Base-by-base conservation (phyloP, 2,329 filamentous ascomycete genomes). In the Hypoxylon sp. region DNA sequence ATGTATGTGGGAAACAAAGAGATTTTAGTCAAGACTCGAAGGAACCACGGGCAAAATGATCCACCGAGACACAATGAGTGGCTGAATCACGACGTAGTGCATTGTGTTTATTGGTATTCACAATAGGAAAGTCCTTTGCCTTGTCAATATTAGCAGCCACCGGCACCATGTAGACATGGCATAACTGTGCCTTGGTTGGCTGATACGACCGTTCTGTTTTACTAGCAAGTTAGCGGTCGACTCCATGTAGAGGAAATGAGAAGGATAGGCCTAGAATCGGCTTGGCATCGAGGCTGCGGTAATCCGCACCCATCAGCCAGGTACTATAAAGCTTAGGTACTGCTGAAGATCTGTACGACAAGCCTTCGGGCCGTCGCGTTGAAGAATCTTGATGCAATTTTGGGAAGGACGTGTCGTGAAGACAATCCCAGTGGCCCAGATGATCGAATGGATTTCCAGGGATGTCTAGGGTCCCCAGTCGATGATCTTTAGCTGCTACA, bases 401-500 rank as follows among this genome's bases (percentile, higher is more conserved):
- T 54, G 43, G 58, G 46, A 59, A 62, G 61, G 54, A 50, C 30
- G 8, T 61, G 51, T 58, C 30, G 57, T 63, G 8, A 34, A 54
- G 45, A 58, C 41, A 46, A 37, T 52, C 59, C 37, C 51, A 55
- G 56, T 39, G 39, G 29, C 23, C 32, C 32, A 55, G 21, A 37
- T 41, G 41, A 43, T 25, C 59, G 29, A 41, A 43, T 43, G 53
- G 57, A 62, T 68, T 60, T 62, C 65, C 65, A 68, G 65, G 65
- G 45, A 57, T 43, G 34, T 50, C 16, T 11, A 48, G 39, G 51
- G 30, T 14, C 46, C 57, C 52, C 14, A 60, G 64, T 48, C 30
- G 51, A 14, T 43, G 53, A 63, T 63, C 60, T 60, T 32, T 61
- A 65, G 39, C 50, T 43, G 30, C 43, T 59, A 54, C 37, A 45